A percentile compares a stretch with the other conserved stretches of the same genome.
Evolutionary conservation across 1,284 basidiomycete genomes (phyloP).

Genomic region (Inonotus obliquus): DNA sequence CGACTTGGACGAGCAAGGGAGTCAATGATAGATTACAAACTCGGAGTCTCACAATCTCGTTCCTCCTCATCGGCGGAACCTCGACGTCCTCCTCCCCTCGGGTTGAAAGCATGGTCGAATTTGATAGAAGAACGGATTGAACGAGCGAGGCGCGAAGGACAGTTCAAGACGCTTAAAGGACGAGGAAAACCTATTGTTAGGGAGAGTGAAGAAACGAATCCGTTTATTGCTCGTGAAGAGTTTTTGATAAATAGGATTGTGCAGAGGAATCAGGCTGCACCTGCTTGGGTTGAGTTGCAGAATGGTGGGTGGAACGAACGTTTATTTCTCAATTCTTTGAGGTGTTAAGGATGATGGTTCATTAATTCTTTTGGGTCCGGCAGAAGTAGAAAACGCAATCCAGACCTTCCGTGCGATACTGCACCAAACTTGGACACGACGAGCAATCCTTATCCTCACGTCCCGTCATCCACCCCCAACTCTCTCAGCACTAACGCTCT

Average conservation of each 20-base stretch:
- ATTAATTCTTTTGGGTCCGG: background rate
- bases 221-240: slow-evolving; percentile 75
- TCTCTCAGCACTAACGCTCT: slow-evolving; percentile 39
- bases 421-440: slow-evolving; percentile 60
- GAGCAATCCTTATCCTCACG: slow-evolving; percentile 59
- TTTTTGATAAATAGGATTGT: slow-evolving; percentile 89
- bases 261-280: slow-evolving; percentile 77
- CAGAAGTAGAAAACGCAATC: slow-evolving; percentile 54
- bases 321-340: too few relatives aligned
- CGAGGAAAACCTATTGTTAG: slow-evolving; percentile 66
- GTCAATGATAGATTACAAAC: slow-evolving; percentile 70
- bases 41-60: slow-evolving; percentile 35
- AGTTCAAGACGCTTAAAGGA: slow-evolving; percentile 71
- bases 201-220: slow-evolving; percentile 67
- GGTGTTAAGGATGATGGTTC: slow-evolving; percentile 3
- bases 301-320: slow-evolving; percentile 41
- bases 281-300: slow-evolving; percentile 91
- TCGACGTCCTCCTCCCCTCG: slow-evolving; percentile 48
- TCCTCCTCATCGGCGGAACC: background rate
- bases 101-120: slow-evolving; percentile 68
- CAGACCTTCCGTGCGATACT: slow-evolving; percentile 61
- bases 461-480: slow-evolving; percentile 32
- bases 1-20: slow-evolving; percentile 66
- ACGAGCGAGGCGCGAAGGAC: slow-evolving; percentile 64
- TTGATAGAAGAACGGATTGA: slow-evolving; percentile 80